Conservation (phyloP, 1,139 yeast species). For the Zhuliangozyma blackwelliae region DNA sequence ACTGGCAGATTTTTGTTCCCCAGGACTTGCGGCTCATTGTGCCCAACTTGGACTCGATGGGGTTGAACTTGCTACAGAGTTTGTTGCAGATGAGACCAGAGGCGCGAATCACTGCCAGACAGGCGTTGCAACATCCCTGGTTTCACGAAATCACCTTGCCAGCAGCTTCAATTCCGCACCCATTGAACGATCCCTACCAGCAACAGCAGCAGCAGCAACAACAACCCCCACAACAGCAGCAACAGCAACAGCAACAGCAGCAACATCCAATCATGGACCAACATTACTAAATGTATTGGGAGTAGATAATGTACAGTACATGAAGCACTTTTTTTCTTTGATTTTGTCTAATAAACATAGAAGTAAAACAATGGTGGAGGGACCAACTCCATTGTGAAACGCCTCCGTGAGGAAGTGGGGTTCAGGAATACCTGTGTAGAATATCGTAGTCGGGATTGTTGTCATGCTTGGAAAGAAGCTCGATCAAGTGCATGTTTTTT, state of each 20-base stretch:
- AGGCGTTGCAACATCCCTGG: conserved; percentile 94
- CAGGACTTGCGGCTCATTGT: conserved; percentile 78
- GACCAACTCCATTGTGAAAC: too few relatives aligned
- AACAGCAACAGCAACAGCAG: conserved; percentile 29
- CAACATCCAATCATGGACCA: conserved; percentile 14
- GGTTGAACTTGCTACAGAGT: conserved; percentile 71
- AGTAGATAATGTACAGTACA: too few relatives aligned
- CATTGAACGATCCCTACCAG: conserved; percentile 35
- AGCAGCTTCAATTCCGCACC: conserved; percentile 27
- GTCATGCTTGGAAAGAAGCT: too few relatives aligned
- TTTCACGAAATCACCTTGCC: conserved; percentile 70
- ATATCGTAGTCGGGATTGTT: too few relatives aligned
- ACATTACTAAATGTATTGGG: conserved; percentile 7
- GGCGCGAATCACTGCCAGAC: conserved; percentile 83
- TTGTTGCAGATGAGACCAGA: conserved; percentile 92
- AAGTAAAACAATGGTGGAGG: too few relatives aligned
- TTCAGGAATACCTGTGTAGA: too few relatives aligned
- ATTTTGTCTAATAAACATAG: too few relatives aligned
- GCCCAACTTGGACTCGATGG: conserved; percentile 75
- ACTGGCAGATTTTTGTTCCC: conserved; percentile 74
- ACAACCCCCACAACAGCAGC: conserved; percentile 22
- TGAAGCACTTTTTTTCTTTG: too few relatives aligned
- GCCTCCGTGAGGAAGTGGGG: too few relatives aligned
- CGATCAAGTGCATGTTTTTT: too few relatives aligned
- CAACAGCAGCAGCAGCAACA: conserved; percentile 17